These are phyloP conservation scores for Auricularia sp. DNA, from an alignment of 768 basidiomycete genomes.

Conservation along the genomic window DNA sequence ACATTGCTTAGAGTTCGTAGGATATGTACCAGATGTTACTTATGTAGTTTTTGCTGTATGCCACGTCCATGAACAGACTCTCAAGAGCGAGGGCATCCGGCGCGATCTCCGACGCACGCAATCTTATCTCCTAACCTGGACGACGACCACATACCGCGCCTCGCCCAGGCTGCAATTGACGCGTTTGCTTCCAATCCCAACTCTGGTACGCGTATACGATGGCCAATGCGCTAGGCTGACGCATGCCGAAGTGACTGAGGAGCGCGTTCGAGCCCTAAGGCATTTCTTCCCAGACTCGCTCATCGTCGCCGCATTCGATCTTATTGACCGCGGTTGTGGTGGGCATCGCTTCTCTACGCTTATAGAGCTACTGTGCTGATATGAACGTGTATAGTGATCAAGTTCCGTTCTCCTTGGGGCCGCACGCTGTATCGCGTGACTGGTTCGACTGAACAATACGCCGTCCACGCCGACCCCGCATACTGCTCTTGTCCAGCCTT, in stretches of 20 bases:
- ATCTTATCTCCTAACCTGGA: neutral
- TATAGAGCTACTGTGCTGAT: neutral
- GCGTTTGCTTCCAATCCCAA: neutral
- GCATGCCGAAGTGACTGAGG: constrained; percentile 32
- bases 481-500: constrained; percentile 76
- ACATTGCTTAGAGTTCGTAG: too few relatives aligned
- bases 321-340: constrained; percentile 68
- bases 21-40: too few relatives aligned
- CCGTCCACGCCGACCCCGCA: constrained; percentile 33
- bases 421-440: constrained; percentile 55
- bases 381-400: constrained; percentile 34
- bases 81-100: too few relatives aligned
- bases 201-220: neutral
- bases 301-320: constrained; percentile 60
- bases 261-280: constrained; percentile 44
- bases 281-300: constrained; percentile 52
- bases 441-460: constrained; percentile 53
- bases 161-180: neutral
- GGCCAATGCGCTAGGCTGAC: neutral
- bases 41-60: too few relatives aligned
- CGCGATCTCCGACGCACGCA: neutral
- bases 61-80: too few relatives aligned
- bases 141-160: neutral
- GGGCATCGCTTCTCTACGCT: constrained; percentile 9
- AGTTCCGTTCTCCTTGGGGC: constrained; percentile 47